A percentile compares a stretch with the other conserved stretches of the same genome.
Evolutionary conservation across 305 asterid species (phyloP).

Genomic region (Fraxinus dipetala): DNA sequence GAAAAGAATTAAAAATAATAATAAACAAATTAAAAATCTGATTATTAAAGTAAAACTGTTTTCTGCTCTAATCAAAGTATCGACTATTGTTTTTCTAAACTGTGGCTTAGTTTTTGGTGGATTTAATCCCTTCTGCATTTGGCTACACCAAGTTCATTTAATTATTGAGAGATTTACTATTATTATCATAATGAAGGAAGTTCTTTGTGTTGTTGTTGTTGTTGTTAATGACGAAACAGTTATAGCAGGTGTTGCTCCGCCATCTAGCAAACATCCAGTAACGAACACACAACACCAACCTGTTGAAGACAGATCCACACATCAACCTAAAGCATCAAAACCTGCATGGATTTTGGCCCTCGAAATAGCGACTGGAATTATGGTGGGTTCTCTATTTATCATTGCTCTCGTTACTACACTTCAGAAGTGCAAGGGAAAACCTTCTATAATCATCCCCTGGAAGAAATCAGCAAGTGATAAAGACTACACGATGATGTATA

Average conservation of each 20-base stretch:
- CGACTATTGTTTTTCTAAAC: neutral
- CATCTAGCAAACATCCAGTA: constrained; percentile 38
- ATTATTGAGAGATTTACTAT: neutral
- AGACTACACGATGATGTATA: constrained; percentile 58
- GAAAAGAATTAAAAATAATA: neutral
- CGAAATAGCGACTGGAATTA: constrained; percentile 68
- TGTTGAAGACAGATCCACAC: constrained; percentile 39
- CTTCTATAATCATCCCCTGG: constrained; percentile 80
- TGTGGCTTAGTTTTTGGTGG: neutral
- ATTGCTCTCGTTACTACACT: constrained; percentile 53
- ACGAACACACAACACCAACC: constrained; percentile 42
- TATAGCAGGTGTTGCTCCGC: constrained; percentile 42
- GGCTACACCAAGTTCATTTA: neutral
- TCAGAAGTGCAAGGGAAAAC: constrained; percentile 65
- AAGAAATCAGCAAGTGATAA: constrained; percentile 71
- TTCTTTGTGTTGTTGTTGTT: neutral
- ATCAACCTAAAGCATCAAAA: constrained; percentile 44
- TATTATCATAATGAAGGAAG: neutral
- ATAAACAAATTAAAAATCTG: neutral
- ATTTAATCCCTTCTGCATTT: neutral
- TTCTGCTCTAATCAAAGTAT: neutral
- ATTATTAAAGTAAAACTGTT: neutral
- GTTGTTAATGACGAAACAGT: constrained; percentile 10
- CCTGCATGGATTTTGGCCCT: constrained; percentile 85
- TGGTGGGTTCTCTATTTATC: constrained; percentile 63